phyloP scores from a whole-genome alignment of 73 alveolate species.

The Breviolum minutum region DNA sequence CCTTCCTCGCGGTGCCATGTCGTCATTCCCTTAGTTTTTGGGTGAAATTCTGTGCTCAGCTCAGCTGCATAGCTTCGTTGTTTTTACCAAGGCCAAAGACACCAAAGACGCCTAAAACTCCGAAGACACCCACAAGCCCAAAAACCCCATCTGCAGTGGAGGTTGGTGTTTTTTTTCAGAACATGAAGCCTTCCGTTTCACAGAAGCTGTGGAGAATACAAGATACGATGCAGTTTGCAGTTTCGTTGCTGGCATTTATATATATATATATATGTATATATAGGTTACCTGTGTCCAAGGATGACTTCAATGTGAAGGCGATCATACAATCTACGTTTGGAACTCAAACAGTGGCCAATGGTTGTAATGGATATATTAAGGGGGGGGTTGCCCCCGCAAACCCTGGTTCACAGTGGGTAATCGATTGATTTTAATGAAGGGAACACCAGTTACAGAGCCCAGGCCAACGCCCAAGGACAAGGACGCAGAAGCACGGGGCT shows the following conservation, averaged over 20 bases:
- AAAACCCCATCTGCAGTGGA: conserved; percentile 40
- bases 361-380: too few relatives aligned
- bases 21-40: neutral
- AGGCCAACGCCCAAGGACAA: conserved; percentile 79
- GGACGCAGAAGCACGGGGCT: conserved; percentile 50
- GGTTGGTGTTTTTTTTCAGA: neutral
- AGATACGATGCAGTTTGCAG: too few relatives aligned
- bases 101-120: conserved; percentile 87
- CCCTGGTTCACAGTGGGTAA: too few relatives aligned
- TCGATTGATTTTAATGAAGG: too few relatives aligned
- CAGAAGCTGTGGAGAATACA: neutral
- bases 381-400: neutral
- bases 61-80: neutral
- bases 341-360: neutral
- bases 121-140: conserved; percentile 83
- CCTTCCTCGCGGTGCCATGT: conserved; percentile 70
- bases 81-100: conserved; percentile 90
- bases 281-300: neutral
- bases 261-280: too few relatives aligned
- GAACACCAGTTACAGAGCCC: too few relatives aligned
- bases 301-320: conserved; percentile 39
- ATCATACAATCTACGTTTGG: neutral
- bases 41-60: neutral
- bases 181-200: too few relatives aligned
- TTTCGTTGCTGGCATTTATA: too few relatives aligned